These are phyloP conservation scores for Hemerocallis citrina DNA, from an alignment of 106 monocot species.

Conservation along the genomic window DNA sequence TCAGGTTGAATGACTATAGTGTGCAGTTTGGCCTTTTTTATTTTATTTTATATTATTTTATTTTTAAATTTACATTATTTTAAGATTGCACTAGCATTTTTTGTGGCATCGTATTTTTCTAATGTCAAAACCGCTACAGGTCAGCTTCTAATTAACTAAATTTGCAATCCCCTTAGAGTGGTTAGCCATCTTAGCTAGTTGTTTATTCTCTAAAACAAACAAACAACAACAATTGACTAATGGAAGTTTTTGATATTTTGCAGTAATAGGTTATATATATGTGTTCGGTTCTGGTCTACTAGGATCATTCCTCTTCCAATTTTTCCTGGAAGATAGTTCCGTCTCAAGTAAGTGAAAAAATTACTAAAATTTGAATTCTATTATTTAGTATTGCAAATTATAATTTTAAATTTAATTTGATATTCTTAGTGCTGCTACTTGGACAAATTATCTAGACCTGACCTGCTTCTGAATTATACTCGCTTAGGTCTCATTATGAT, in stretches of 20 bases:
- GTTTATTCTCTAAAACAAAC: no score
- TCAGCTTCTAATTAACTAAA: neutral
- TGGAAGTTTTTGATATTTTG: neutral
- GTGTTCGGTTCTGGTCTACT: conserved; percentile 45
- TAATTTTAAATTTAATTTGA: no score
- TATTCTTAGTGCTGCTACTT: no score
- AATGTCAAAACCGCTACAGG: conserved; percentile 42
- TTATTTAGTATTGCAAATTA: conserved; percentile 4
- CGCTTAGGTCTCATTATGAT: no score
- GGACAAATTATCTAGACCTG: no score
- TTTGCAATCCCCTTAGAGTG: neutral
- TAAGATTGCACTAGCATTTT: conserved; percentile 44
- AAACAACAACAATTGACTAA: conserved; percentile 2
- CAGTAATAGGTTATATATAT: conserved; percentile 45
- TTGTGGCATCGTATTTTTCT: conserved; percentile 23
- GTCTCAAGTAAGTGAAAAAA: conserved; percentile 33
- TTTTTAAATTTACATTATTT: no score
- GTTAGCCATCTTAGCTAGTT: no score
- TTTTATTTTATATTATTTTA: conserved; percentile 32
- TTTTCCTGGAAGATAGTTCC: conserved; percentile 31
- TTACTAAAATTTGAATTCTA: neutral
- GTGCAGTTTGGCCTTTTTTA: conserved; percentile 38
- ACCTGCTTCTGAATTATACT: no score
- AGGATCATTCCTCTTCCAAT: conserved; percentile 23
- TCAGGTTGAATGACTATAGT: conserved; percentile 30